Percentiles rank a stretch among this genome's conserved stretches.
These are phyloP conservation scores for Porodaedalea pini DNA, from an alignment of 1,284 basidiomycete species.

Conservation along the genomic window DNA sequence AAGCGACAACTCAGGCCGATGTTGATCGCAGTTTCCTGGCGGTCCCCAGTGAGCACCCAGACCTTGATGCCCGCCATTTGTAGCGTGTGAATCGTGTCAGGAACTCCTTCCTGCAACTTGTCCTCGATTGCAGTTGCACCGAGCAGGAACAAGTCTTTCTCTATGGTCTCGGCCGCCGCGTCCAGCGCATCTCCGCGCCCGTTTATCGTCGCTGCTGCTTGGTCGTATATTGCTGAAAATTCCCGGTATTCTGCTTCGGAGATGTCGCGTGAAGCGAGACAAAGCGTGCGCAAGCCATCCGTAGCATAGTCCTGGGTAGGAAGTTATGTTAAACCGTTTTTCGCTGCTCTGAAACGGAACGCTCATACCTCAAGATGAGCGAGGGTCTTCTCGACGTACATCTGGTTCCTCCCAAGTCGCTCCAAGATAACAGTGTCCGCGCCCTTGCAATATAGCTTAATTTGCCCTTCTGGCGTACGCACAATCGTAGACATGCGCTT, in stretches of 20 bases:
- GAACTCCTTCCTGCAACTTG: conserved; percentile 97
- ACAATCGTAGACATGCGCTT: conserved; percentile 98
- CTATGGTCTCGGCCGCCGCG: conserved; percentile 92
- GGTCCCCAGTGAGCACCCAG: conserved; percentile 97
- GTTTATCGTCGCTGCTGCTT: conserved; percentile 90
- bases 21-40: conserved; percentile 99
- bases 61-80: conserved; percentile 99
- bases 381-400: conserved; percentile 84
- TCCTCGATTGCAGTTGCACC: conserved; percentile 99
- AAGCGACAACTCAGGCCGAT: conserved; percentile 96
- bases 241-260: conserved; percentile 86
- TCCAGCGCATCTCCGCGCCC: conserved; percentile 93
- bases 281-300: conserved; percentile 95
- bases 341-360: conserved; percentile 3
- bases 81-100: conserved; percentile 95
- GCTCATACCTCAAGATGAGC: conserved; percentile 81
- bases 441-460: conserved; percentile 96
- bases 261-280: conserved; percentile 90
- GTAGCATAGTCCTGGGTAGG: conserved; percentile 85
- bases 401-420: conserved; percentile 77
- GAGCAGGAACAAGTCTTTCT: conserved; percentile 88
- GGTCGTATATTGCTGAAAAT: conserved; percentile 86
- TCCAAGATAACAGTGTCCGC: conserved; percentile 97
- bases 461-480: conserved; percentile 82
- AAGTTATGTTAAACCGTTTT: conserved; percentile 12